Evolutionary conservation across 805 yeast species (phyloP).

Genomic region (Candida berthetii): DNA sequence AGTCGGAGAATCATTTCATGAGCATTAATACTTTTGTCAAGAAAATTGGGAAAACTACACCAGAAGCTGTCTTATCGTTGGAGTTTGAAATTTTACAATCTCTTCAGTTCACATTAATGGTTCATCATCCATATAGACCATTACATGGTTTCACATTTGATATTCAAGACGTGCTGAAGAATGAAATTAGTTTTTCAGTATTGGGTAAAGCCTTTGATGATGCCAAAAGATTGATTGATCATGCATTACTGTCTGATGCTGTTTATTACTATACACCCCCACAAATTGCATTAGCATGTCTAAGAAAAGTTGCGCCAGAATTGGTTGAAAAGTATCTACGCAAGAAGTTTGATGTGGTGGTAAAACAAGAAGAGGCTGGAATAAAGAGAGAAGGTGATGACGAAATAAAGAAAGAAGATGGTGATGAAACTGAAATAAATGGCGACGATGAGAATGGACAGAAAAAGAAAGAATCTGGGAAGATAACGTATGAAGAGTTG

Average conservation of each 20-base stretch:
- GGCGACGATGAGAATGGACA: constrained; percentile 7
- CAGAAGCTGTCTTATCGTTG: constrained; percentile 62
- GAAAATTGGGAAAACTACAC: constrained; percentile 41
- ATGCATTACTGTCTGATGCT: constrained; percentile 71
- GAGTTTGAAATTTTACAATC: constrained; percentile 76
- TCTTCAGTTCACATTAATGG: constrained; percentile 70
- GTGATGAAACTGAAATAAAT: constrained; percentile 6
- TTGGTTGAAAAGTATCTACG: constrained; percentile 62
- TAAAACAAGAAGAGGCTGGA: constrained; percentile 7
- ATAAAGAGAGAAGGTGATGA: constrained; percentile 5
- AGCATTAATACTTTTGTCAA: constrained; percentile 75
- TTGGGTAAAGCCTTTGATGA: constrained; percentile 66
- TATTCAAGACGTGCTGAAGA: constrained; percentile 53
- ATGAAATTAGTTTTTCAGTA: constrained; percentile 41
- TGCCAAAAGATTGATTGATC: constrained; percentile 60
- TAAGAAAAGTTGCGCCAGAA: constrained; percentile 59
- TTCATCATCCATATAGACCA: constrained; percentile 86
- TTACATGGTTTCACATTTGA: constrained; percentile 94
- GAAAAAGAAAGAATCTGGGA: constrained; percentile 3
- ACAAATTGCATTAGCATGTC: constrained; percentile 87
- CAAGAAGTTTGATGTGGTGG: constrained; percentile 42
- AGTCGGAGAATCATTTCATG: constrained; percentile 86
- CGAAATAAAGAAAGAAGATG: constrained; percentile 11
- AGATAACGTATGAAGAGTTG: constrained; percentile 30
- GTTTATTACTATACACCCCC: constrained; percentile 84